Conservation (phyloP, 228 moss, liverwort and hornwort genomes). For the Sphagnum magellanicum region DNA sequence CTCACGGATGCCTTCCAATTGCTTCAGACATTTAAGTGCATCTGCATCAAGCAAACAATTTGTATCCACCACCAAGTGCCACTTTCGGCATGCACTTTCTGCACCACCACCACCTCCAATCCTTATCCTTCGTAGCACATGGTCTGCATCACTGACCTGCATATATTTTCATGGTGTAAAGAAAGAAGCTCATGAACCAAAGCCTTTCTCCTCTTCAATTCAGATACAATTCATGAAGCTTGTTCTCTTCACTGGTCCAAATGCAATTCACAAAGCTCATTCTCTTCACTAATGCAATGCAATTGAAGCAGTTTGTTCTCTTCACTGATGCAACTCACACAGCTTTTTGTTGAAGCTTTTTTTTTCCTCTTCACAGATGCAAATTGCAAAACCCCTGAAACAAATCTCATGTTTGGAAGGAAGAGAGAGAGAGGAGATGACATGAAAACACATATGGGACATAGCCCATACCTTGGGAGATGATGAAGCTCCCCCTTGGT, state of each 20-base stretch:
- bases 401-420: too few relatives aligned
- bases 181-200: not conserved
- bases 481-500: slow-evolving; percentile 3
- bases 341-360: not conserved
- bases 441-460: too few relatives aligned
- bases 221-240: not conserved
- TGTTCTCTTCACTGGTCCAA: not conserved
- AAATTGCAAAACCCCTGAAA: too few relatives aligned
- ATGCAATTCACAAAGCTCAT: not conserved
- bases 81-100: slow-evolving; percentile 29
- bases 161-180: not conserved
- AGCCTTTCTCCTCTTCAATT: not conserved
- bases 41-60: slow-evolving; percentile 52
- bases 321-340: not conserved
- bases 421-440: too few relatives aligned
- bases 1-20: slow-evolving; percentile 78
- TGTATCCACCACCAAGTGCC: slow-evolving; percentile 80
- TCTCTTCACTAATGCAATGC: not conserved
- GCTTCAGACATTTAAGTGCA: slow-evolving; percentile 55
- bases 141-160: slow-evolving; percentile 52
- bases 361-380: too few relatives aligned
- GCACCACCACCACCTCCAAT: slow-evolving; percentile 22
- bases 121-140: slow-evolving; percentile 45
- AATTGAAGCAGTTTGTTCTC: not conserved
- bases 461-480: slow-evolving; percentile 25